These are phyloP conservation scores for Pichia sp. DNA, from an alignment of 1,139 yeast genomes.

Conservation along the genomic window DNA sequence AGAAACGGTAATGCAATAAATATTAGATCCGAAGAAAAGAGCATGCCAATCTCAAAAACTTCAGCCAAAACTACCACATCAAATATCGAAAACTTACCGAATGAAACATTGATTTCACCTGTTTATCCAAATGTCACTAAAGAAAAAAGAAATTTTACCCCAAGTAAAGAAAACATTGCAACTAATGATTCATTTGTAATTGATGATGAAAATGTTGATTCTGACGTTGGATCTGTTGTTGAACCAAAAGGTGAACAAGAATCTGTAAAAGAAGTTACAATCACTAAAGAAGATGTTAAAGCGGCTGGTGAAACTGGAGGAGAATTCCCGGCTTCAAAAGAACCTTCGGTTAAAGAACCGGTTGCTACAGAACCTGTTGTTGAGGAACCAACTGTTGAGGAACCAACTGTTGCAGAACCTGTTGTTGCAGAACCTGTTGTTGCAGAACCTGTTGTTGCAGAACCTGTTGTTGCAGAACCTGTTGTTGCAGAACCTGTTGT, in stretches of 20 bases:
- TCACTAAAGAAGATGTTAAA: no score
- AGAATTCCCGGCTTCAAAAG: no score
- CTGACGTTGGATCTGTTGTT: constrained; percentile 2
- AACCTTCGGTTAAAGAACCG: no score
- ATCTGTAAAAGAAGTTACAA: no score
- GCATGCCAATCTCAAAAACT: not conserved
- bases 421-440: no score
- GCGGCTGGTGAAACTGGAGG: no score
- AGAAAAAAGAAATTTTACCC: constrained; percentile 12
- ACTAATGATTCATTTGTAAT: constrained; percentile 24
- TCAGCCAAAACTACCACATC: not conserved
- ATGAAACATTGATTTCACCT: constrained; percentile 28
- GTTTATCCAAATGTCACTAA: constrained; percentile 10
- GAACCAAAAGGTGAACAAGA: not conserved
- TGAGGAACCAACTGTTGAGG: no score
- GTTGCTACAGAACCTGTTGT: no score
- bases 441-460: no score
- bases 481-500: not conserved
- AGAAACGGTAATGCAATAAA: not conserved
- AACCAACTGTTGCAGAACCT: no score
- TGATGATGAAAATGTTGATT: constrained; percentile 22
- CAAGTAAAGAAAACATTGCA: constrained; percentile 15
- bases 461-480: constrained; percentile 2
- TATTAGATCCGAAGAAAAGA: not conserved
- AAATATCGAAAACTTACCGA: constrained; percentile 21